These are phyloP conservation scores for Allium cepa DNA, from an alignment of 106 monocot genomes.

Conservation along the genomic window DNA sequence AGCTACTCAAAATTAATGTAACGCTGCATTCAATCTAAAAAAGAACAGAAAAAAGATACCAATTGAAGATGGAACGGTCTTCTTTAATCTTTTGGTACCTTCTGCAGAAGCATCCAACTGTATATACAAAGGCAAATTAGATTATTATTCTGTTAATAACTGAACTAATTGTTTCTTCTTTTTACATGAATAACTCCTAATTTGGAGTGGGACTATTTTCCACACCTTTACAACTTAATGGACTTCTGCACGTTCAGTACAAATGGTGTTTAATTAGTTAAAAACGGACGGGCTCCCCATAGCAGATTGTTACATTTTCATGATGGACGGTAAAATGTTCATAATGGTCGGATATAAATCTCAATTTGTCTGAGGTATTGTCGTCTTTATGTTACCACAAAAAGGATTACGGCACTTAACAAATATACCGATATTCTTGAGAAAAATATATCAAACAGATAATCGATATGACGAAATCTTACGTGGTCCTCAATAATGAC, in stretches of 20 bases:
- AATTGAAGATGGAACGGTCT: slow-evolving; percentile 19
- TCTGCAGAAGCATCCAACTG: slow-evolving; percentile 24
- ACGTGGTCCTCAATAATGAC: slow-evolving; percentile 26
- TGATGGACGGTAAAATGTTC: background rate
- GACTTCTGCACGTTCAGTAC: background rate
- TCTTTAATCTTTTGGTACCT: slow-evolving; percentile 26
- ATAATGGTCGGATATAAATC: no score
- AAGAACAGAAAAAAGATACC: slow-evolving; percentile 18
- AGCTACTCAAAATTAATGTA: background rate
- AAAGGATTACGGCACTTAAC: background rate
- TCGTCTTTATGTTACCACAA: background rate
- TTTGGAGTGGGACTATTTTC: background rate
- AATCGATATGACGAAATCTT: slow-evolving; percentile 1
- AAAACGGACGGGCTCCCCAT: background rate
- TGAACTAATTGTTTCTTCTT: background rate
- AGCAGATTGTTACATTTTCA: background rate
- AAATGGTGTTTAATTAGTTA: background rate
- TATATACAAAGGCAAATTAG: background rate
- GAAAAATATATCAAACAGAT: background rate
- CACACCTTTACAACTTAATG: background rate
- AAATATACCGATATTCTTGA: background rate
- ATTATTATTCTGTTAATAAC: background rate
- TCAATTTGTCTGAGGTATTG: background rate
- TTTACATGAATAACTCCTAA: background rate
- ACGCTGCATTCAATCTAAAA: background rate